Percentiles rank a stretch among this genome's conserved stretches.
Conservation (phyloP, 2,329 filamentous ascomycete genomes). For the Cercospora janseana region DNA sequence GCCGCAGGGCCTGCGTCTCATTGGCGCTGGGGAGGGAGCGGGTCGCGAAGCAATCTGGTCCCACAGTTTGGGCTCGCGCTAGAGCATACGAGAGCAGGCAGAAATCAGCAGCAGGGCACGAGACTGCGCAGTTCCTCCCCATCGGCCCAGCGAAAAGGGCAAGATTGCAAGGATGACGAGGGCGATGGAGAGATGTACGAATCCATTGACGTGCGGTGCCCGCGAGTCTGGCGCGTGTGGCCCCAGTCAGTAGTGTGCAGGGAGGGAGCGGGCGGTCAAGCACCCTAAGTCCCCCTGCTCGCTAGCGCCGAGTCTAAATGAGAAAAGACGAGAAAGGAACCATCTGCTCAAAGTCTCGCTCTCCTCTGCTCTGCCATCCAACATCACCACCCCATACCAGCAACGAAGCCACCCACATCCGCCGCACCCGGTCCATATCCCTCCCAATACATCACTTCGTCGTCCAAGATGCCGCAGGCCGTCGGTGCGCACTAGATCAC, state of each 20-base stretch:
- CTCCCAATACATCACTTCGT: constrained; percentile 33
- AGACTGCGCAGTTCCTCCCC: too few relatives aligned
- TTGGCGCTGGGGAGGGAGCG: not conserved
- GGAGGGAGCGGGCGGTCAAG: too few relatives aligned
- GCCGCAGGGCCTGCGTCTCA: not conserved
- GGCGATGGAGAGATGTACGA: too few relatives aligned
- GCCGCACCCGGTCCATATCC: constrained; percentile 15
- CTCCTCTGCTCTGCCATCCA: constrained; percentile 11
- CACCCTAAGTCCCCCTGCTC: not conserved
- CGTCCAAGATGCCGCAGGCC: constrained; percentile 38
- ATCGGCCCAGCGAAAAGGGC: too few relatives aligned
- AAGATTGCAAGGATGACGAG: too few relatives aligned
- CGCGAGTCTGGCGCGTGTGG: too few relatives aligned
- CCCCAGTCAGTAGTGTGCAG: too few relatives aligned
- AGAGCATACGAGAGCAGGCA: not conserved
- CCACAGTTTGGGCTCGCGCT: not conserved
- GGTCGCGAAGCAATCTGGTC: not conserved
- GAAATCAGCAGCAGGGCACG: too few relatives aligned
- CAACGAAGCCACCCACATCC: constrained; percentile 26
- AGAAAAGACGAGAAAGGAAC: constrained; percentile 2
- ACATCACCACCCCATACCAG: constrained; percentile 14
- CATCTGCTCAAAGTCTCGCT: constrained; percentile 1
- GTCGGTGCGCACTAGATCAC: constrained; percentile 39
- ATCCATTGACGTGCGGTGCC: too few relatives aligned
- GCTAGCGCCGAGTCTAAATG: constrained; percentile 13